Conservation (phyloP, 805 yeast species). For the Metschnikowia arizonensis region DNA sequence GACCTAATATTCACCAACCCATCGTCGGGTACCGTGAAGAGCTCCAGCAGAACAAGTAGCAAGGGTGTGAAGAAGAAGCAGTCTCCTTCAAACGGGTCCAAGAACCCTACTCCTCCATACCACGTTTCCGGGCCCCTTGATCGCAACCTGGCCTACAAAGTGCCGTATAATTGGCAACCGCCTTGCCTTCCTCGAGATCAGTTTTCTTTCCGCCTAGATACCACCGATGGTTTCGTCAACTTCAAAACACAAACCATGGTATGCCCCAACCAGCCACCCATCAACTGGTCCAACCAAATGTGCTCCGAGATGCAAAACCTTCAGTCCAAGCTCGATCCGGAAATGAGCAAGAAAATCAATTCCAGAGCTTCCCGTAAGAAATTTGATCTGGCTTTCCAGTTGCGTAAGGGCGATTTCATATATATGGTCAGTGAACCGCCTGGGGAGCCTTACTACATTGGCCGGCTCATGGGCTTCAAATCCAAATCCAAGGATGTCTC, state of each 20-base stretch:
- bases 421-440: slow-evolving; percentile 90
- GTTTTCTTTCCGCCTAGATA: slow-evolving; percentile 42
- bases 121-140: background rate
- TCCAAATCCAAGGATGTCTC: slow-evolving; percentile 7
- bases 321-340: slow-evolving; percentile 9
- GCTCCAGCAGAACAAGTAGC: slow-evolving; percentile 3
- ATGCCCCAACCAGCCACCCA: slow-evolving; percentile 32
- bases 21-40: slow-evolving; percentile 3
- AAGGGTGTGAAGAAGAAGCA: background rate
- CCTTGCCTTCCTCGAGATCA: slow-evolving; percentile 30
- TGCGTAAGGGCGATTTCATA: slow-evolving; percentile 61
- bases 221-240: slow-evolving; percentile 42
- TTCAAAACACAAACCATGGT: slow-evolving; percentile 31
- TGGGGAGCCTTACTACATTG: slow-evolving; percentile 90
- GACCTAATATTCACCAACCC: slow-evolving; percentile 7
- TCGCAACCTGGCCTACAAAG: slow-evolving; percentile 2
- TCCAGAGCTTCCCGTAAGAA: slow-evolving; percentile 7
- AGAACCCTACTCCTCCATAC: slow-evolving; percentile 6
- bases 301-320: slow-evolving; percentile 9
- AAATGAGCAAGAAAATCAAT: slow-evolving; percentile 10
- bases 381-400: slow-evolving; percentile 25
- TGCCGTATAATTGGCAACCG: slow-evolving; percentile 48
- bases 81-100: slow-evolving; percentile 6
- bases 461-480: slow-evolving; percentile 70
- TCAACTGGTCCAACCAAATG: slow-evolving; percentile 3